These are phyloP conservation scores for Sugiyamaella grinbergsii DNA, from an alignment of 1,139 yeast genomes.

Conservation along the genomic window DNA sequence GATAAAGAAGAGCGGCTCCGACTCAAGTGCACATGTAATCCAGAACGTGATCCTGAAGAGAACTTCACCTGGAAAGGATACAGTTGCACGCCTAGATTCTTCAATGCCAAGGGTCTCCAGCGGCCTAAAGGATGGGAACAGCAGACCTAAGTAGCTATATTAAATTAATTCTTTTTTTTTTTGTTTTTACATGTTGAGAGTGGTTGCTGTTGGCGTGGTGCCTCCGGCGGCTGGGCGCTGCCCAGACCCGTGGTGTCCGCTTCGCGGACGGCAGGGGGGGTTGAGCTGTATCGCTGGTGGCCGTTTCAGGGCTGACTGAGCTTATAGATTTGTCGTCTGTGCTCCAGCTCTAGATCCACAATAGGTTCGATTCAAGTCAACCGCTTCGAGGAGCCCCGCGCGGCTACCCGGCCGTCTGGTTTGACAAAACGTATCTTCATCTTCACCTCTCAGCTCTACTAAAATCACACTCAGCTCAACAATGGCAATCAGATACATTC, in stretches of 20 bases:
- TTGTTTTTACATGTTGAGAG: no score
- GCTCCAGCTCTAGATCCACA: not conserved
- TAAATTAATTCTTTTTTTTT: no score
- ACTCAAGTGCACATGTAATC: constrained; percentile 56
- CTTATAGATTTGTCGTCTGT: no score
- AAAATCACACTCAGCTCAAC: not conserved
- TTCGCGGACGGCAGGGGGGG: no score
- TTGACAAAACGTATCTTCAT: not conserved
- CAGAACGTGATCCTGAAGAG: constrained; percentile 54
- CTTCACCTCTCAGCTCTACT: not conserved
- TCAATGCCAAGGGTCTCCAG: constrained; percentile 58
- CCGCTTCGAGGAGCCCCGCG: no score
- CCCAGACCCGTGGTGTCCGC: no score
- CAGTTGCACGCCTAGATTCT: constrained; percentile 79
- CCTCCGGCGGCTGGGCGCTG: no score
- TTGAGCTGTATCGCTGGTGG: no score
- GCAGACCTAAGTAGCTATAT: constrained; percentile 29
- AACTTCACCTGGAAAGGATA: constrained; percentile 89
- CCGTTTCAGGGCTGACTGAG: no score
- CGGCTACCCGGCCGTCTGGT: not conserved
- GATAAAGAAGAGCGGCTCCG: constrained; percentile 43
- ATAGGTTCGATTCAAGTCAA: not conserved
- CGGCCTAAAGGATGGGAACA: constrained; percentile 75
- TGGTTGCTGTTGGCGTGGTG: no score
- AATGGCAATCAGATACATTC: constrained; percentile 76